Percentiles rank a stretch among this genome's conserved stretches.
phyloP scores from a whole-genome alignment of 352 stramenopile species.

The Phytophthora citricola region DNA sequence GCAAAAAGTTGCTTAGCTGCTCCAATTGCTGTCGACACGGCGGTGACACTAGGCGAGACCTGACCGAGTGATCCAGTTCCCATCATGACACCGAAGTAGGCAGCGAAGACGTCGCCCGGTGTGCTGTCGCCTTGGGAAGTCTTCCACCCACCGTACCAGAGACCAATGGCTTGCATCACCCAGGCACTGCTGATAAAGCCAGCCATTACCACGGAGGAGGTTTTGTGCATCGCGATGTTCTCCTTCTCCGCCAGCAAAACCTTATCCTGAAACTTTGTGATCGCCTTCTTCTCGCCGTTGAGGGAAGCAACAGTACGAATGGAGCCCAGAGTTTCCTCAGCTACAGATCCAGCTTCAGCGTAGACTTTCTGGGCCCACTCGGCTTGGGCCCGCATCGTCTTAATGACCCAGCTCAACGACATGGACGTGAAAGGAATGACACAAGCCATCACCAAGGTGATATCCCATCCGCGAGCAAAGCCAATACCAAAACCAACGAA shows the following conservation, averaged over 20 bases:
- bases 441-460: constrained; percentile 47
- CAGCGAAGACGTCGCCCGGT: constrained; percentile 50
- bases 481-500: constrained; percentile 44
- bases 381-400: constrained; percentile 27
- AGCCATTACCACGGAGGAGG: constrained; percentile 37
- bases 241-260: constrained; percentile 37
- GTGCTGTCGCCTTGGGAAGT: constrained; percentile 41
- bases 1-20: constrained; percentile 47
- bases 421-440: constrained; percentile 42
- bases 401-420: constrained; percentile 43
- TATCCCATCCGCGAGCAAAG: constrained; percentile 47
- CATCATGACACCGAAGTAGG: constrained; percentile 59
- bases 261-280: constrained; percentile 44
- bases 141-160: constrained; percentile 66
- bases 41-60: constrained; percentile 55
- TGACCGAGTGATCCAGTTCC: constrained; percentile 47
- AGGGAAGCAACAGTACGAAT: constrained; percentile 54
- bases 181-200: constrained; percentile 51
- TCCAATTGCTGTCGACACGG: constrained; percentile 45
- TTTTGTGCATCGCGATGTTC: constrained; percentile 49
- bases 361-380: constrained; percentile 46
- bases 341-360: constrained; percentile 51
- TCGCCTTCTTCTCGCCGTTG: constrained; percentile 46
- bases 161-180: constrained; percentile 54
- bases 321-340: constrained; percentile 47